Evolutionary conservation across 1,284 basidiomycete species (phyloP), one percentile per base, ranked within the genome.

Genomic region (Cystobasidiaceae sp.): DNA sequence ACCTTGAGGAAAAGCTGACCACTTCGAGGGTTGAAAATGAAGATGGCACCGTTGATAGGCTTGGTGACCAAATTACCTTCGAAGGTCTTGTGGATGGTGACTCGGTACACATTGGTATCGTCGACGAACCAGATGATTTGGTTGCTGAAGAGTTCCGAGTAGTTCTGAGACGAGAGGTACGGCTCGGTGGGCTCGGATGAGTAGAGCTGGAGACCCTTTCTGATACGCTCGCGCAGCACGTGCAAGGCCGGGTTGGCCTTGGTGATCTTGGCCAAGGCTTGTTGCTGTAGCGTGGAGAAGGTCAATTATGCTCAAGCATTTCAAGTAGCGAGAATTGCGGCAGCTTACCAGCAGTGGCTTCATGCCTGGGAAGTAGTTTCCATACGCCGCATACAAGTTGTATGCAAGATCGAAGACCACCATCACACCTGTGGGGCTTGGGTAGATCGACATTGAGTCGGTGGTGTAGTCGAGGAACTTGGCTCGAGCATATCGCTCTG

Each of bases 61-160:
- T 99, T 99, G 32, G 96, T 99, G 19, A 96, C 98, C 84, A 57
- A 84, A 79, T 98, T 99, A 76, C 93, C 96, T 81, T 98, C 96
- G 78, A 99, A 98, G 6, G 94, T 98, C 82, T 97, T 97, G 82
- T 98, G 96, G 75, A 99, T 98, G 7, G 94, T 98, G 63, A 99
- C 96, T 50, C 96, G 92, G 79, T 99, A 98, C 27, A 98, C 96
- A 73, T 98, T 97, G 48, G 96, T 98, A 77, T 99, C 96, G 75
- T 99, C 96, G 70, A 98, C 93, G 76, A 98, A 97, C 96, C 94
- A 99, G 71, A 98, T 97, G 77, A 98, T 94, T 78, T 97, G 94
- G 79, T 98, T 98, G n/a, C 74, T 76, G 73, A 80, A 79, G 46
- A 75, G 74, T 69, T 75, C 75, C 43, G 78, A 76, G 69, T 79